Evolutionary conservation across 257 asterid species (phyloP), one percentile per base, ranked within the genome.

Genomic region (Nicotiana undulata): DNA sequence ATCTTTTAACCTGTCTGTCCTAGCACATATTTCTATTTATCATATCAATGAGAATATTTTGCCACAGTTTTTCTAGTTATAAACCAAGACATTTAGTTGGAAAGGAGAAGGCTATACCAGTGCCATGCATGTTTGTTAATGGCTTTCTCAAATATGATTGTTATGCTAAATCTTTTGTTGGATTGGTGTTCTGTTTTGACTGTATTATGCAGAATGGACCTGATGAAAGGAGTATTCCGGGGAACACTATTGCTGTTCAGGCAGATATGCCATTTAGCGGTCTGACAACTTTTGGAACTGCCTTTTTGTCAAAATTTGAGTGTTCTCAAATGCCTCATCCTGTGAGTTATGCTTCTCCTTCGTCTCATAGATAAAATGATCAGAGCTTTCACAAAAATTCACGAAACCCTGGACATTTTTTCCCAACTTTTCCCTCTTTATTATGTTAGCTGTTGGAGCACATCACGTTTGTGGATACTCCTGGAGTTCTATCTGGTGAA

Each of bases 201-300:
- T 83, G 80, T 61, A 70, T 76, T 77, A n/a, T 85, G 76, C 91
- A 96, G 98, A 96, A 94, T 79, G 98, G 98, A 72, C 91, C 98
- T 51, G 98, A 94, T 76, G 98, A 94, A 80, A 93, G 99, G 86
- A 94, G 99, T 81, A 85, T 96, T 85, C 99, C 99, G 1, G 99
- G 98, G 68, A 96, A 96, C 84, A 96, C 99, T 5, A 76, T 94
- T 77, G 98, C 98, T 81, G 98, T 96, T 85, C 98, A 96, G 86
- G 98, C 98, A 9, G 94, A 96, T 83, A 96, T 96, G 98, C 98
- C 98, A 75, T 94, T 82, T 87, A 90, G 97, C 58, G 98, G 98
- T 79, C 83, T 96, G 86, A 94, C 98, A 76, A 89, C 92, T 70
- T 96, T 96, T 82, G 93, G 93, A 68, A 80, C 88, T 49, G 82